Base-by-base conservation (phyloP, 2,329 filamentous ascomycete species). In the Penicillium sp. region DNA sequence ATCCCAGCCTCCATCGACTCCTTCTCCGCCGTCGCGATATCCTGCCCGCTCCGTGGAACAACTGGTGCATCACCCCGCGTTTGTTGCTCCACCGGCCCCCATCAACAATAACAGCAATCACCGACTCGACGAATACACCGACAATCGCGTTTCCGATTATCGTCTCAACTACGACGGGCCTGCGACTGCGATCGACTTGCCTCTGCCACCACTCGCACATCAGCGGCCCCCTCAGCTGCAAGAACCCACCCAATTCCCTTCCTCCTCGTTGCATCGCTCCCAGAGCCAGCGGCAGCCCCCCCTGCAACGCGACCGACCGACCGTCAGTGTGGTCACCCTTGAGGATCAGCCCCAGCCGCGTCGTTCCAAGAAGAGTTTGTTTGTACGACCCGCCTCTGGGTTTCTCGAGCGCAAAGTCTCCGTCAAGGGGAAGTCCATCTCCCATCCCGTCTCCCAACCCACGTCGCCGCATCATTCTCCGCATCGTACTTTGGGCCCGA, bases 371-470 rank as follows among this genome's bases (percentile, higher is more conserved):
- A 70, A 58, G 57, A 68, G 57, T 62, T 59, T 61, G 43, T 64
- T 68, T 37, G 61, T 63, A 57, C 70, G 69, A 48, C 67, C 68
- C 25, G 59, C 70, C 7, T 68, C 70, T 25, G 63, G 70, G 22
- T 52, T 73, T 30, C 49, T 74, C 43, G 71, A 71, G 45, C 73
- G 72, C 51, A 71, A 65, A 52, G 57, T 67, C 14, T 73, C 72
- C 37, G 56, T 74, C 42, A 74, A 68, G 58, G 60, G 56, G 37
- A 64, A 65, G 43, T 6, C 58, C 38, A 61, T 65, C 26, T 68
- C 67, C 10, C 57, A 66, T 56, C 65, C 68, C 8, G 52, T 59
- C 40, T 68, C 68, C 7, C 68, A 69, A 30, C 68, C 68, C n/a
- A 43, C 59, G 30, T 68, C 68, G 28, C 69, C 64, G 40, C 65